Conservation (phyloP, 108 stramenopile species). For the Phaeodactylum tricornutum region DNA sequence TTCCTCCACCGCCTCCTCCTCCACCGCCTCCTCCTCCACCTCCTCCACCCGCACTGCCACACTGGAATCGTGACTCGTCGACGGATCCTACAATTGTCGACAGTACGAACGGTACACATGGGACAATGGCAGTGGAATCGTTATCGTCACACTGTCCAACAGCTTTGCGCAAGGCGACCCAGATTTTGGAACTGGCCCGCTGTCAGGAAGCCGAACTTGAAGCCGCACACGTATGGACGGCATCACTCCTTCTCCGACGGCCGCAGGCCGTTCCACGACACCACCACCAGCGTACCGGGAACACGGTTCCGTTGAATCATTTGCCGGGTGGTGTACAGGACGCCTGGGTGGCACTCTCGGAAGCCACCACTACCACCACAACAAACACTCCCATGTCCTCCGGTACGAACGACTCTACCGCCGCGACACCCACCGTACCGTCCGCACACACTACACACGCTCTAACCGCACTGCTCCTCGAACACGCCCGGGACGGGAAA, state of each 20-base stretch:
- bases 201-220: slow-evolving; percentile 59
- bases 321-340: slow-evolving; percentile 62
- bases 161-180: no score
- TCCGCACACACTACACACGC: not conserved
- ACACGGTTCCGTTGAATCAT: slow-evolving; percentile 12
- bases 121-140: no score
- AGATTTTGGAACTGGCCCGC: slow-evolving; percentile 55
- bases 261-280: not conserved
- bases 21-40: no score
- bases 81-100: no score
- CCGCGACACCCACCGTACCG: not conserved
- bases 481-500: slow-evolving; percentile 10
- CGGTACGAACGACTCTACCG: slow-evolving; percentile 1
- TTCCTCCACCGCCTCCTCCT: no score
- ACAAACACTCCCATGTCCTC: slow-evolving; percentile 8
- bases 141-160: no score
- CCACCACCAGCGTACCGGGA: slow-evolving; percentile 1
- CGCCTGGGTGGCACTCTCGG: slow-evolving; percentile 44
- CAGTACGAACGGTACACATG: no score
- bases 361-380: slow-evolving; percentile 10
- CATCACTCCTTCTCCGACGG: slow-evolving; percentile 41
- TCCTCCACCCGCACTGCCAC: no score
- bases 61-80: no score
- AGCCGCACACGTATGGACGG: slow-evolving; percentile 44
- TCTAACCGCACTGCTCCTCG: slow-evolving; percentile 4